A percentile compares a stretch with the other conserved stretches of the same genome.
These are phyloP conservation scores for Nemania sp. DNA, from an alignment of 2,329 filamentous ascomycete species.

Conservation along the genomic window DNA sequence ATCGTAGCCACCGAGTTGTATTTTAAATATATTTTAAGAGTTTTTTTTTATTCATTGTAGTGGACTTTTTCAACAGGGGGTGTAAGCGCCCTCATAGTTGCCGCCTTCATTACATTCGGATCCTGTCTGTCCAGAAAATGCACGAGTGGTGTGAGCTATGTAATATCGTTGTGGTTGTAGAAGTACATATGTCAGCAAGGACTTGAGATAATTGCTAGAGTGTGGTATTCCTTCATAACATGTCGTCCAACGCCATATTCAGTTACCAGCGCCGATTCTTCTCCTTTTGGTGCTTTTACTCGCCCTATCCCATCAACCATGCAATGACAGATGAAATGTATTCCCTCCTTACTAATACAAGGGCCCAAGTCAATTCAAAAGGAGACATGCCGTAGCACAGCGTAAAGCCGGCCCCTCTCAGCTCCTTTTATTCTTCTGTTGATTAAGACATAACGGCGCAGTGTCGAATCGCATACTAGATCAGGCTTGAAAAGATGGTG, in stretches of 20 bases:
- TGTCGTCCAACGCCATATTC: slow-evolving; percentile 39
- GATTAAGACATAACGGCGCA: neutral
- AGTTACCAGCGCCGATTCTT: neutral
- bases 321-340: slow-evolving; percentile 24
- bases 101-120: neutral
- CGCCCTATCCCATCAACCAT: neutral
- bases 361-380: neutral
- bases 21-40: slow-evolving; percentile 13
- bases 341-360: slow-evolving; percentile 31
- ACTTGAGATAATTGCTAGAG: neutral
- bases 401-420: neutral
- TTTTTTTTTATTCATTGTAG: slow-evolving; percentile 12
- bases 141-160: slow-evolving; percentile 27
- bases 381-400: neutral
- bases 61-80: slow-evolving; percentile 15
- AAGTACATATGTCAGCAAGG: slow-evolving; percentile 31
- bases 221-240: slow-evolving; percentile 12
- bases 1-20: neutral
- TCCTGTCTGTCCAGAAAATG: slow-evolving; percentile 3
- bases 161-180: slow-evolving; percentile 22
- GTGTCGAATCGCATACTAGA: neutral
- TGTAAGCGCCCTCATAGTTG: neutral
- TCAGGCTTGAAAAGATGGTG: neutral
- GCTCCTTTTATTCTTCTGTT: neutral
- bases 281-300: neutral